Conservation (phyloP, 192 early-diverging fungal species). For the Spizellomyces punctatus region DNA sequence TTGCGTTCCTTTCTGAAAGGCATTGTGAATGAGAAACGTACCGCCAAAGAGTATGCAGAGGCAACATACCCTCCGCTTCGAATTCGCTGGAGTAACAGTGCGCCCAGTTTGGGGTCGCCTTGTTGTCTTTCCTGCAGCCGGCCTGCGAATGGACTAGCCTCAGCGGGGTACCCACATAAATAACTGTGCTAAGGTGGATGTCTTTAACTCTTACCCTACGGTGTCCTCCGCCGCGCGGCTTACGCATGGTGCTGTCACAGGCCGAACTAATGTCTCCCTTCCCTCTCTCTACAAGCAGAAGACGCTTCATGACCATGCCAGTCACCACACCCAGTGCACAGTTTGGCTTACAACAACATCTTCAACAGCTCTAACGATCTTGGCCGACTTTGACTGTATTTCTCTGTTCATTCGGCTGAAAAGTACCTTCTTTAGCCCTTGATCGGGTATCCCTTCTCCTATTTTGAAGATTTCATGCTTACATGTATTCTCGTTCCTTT, state of each 20-base stretch:
- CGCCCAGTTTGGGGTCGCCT: background rate
- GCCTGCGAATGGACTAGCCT: background rate
- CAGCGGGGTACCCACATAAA: background rate
- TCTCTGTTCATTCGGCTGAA: slow-evolving; percentile 49
- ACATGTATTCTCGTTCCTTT: slow-evolving; percentile 49
- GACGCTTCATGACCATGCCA: no score
- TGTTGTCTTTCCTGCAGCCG: background rate
- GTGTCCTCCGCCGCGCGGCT: slow-evolving; percentile 40
- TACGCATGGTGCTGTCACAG: slow-evolving; percentile 32
- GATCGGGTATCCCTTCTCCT: background rate
- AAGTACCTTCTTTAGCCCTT: background rate
- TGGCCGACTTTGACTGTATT: slow-evolving; percentile 43
- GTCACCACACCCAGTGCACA: no score
- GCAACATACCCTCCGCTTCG: background rate
- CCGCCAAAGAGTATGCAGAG: no score
- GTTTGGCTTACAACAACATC: slow-evolving; percentile 36
- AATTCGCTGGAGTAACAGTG: background rate
- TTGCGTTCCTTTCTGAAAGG: no score
- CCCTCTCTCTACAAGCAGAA: slow-evolving; percentile 46
- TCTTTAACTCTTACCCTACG: background rate
- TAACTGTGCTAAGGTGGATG: background rate
- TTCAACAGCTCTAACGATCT: slow-evolving; percentile 48
- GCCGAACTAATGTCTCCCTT: slow-evolving; percentile 43
- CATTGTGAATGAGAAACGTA: no score
- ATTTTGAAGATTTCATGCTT: background rate